Evolutionary conservation across 371 early-diverging fungal species (phyloP).

Genomic region (Syncephalastrum contaminatum): DNA sequence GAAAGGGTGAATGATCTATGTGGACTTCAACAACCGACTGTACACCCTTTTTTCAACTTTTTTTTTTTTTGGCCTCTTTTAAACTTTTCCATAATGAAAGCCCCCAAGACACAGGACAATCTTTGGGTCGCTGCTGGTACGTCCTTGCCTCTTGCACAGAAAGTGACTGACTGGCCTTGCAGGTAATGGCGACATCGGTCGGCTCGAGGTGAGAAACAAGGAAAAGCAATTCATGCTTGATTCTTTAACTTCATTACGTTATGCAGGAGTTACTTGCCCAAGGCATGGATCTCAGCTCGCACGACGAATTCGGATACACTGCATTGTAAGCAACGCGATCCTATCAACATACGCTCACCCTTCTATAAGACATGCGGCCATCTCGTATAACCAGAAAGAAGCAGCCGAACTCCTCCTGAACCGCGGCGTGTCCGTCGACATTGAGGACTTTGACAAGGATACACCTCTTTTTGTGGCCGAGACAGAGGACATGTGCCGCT

Average conservation of each 20-base stretch:
- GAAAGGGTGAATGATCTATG: constrained; percentile 3
- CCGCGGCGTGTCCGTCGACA: constrained; percentile 61
- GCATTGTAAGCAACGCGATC: constrained; percentile 48
- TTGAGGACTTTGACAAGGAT: constrained; percentile 80
- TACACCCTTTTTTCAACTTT: background rate
- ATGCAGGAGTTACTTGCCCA: constrained; percentile 40
- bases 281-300: constrained; percentile 53
- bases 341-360: too few relatives aligned
- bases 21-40: background rate
- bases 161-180: background rate
- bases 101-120: constrained; percentile 28
- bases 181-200: constrained; percentile 48
- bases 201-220: constrained; percentile 34
- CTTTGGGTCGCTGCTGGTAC: constrained; percentile 53
- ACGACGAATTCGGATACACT: constrained; percentile 74
- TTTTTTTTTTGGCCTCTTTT: constrained; percentile 2
- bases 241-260: background rate
- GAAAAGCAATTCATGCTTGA: background rate
- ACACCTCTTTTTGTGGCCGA: constrained; percentile 87
- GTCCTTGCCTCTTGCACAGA: background rate
- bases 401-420: constrained; percentile 54
- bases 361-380: constrained; percentile 61
- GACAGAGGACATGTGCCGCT: constrained; percentile 66
- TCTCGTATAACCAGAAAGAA: constrained; percentile 63
- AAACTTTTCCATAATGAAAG: constrained; percentile 5